Conservation (phyloP, 495 filamentous ascomycete genomes). For the Podospora australis region DNA sequence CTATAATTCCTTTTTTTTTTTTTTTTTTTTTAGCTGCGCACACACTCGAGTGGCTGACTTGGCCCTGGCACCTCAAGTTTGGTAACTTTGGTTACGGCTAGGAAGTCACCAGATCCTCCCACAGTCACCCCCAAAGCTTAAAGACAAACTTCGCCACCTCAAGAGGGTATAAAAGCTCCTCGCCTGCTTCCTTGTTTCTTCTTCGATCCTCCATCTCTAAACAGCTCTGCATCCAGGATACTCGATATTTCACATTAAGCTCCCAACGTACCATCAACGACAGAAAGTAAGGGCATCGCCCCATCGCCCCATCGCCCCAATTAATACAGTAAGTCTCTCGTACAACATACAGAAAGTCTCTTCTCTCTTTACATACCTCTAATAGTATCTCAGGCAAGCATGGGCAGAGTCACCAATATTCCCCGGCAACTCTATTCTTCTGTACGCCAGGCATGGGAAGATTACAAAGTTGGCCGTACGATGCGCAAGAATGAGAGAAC, state of each 20-base stretch:
- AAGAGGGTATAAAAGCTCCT: background rate
- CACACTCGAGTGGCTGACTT: too few relatives aligned
- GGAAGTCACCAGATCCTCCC: background rate
- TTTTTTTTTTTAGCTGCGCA: too few relatives aligned
- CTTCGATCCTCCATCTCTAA: constrained; percentile 3
- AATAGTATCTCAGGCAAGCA: constrained; percentile 4
- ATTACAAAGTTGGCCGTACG: constrained; percentile 6
- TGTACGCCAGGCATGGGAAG: constrained; percentile 8
- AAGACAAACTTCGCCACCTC: background rate
- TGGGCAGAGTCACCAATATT: constrained; percentile 4
- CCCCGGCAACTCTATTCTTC: constrained; percentile 1
- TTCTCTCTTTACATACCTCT: constrained; percentile 5
- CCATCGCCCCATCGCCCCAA: too few relatives aligned
- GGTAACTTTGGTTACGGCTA: too few relatives aligned
- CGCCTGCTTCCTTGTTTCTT: background rate
- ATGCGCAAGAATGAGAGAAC: constrained; percentile 7
- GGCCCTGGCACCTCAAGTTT: too few relatives aligned
- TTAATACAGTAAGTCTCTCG: constrained; percentile 4
- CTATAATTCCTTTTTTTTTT: too few relatives aligned
- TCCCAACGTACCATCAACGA: constrained; percentile 1
- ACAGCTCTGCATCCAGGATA: constrained; percentile 5
- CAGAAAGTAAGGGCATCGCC: background rate
- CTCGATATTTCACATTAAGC: constrained; percentile 6
- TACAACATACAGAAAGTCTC: constrained; percentile 1
- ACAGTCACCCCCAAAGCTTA: background rate